Evolutionary conservation across 148 eudicot species (phyloP), one percentile per base, ranked within the genome.

Genomic region (Agrostemma githago): DNA sequence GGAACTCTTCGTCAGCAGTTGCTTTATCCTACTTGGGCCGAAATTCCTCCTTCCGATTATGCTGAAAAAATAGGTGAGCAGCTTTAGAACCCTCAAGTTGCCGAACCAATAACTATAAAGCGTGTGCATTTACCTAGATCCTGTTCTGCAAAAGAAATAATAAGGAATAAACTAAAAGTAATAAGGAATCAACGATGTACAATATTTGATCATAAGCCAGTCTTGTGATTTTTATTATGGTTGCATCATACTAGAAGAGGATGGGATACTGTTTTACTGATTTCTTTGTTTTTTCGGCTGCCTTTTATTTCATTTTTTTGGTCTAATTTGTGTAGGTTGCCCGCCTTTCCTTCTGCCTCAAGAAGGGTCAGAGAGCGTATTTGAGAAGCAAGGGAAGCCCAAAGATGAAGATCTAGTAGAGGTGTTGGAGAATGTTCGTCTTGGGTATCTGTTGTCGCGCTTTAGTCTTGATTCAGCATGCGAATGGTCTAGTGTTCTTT

Each of bases 401-500:
- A 84, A 92, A 68, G 84, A 86, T 16, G 87, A 87, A 59, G 96
- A 94, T 70, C 74, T 94, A 60, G 66, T 89, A 38, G 82, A 86
- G 68, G 90, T 86, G 48, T 79, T 94, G 72, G 87, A 94, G 82
- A 97, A 89, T 86, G 98, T 94, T 79, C 88, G 90, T 62, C 90
- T 94, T 54, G 91, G 90, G 71, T 89, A 91, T 76, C 62, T 94
- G 74, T 40, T 89, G 53, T 77, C 91, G 71, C 96, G 97, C 20
- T 80, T 83, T 77, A 85, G 93, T 78, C 87, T 94, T 38, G 98
- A 94, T 80, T 77, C 89, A 57, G 82, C 74, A 12, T 80, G 83
- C 53, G 98, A 94, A 74, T 94, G 98, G 98, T 91, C 98, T 65
- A 91, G 97, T 76, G 88, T 91, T 83, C 96, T 94, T 68, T 94